Conservation (phyloP, 345 rosid species). For the Cardamine chenopodiifolia region DNA sequence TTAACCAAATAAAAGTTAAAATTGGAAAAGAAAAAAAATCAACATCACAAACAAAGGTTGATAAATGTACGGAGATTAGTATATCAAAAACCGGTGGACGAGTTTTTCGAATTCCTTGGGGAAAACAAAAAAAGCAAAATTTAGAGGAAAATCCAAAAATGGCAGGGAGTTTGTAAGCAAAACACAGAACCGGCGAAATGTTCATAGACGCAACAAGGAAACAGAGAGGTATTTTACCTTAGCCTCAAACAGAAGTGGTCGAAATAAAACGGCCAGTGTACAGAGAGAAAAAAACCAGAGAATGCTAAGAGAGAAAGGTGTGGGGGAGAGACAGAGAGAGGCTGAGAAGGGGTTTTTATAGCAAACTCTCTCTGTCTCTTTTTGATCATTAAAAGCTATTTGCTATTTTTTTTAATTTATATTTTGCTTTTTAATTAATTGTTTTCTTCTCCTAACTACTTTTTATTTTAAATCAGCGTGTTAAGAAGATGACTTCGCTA, state of each 20-base stretch:
- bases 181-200: conserved; percentile 23
- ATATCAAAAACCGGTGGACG: background rate
- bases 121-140: background rate
- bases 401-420: background rate
- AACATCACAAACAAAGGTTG: background rate
- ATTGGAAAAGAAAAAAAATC: too few relatives aligned
- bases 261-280: background rate
- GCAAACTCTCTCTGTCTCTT: conserved; percentile 38
- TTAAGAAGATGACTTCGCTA: conserved; percentile 31
- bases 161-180: conserved; percentile 13
- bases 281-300: conserved; percentile 28
- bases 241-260: background rate
- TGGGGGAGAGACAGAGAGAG: conserved; percentile 39
- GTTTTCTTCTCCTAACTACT: conserved; percentile 23
- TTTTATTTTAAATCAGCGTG: conserved; percentile 21
- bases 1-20: background rate
- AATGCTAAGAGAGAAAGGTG: conserved; percentile 26
- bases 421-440: background rate
- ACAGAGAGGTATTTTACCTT: conserved; percentile 28
- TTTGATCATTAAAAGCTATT: conserved; percentile 42
- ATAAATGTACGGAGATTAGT: background rate
- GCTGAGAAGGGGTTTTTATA: conserved; percentile 33
- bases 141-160: background rate
- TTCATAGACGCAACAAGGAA: background rate
- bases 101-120: background rate